phyloP scores from a whole-genome alignment of 2,329 filamentous ascomycete species.

The Verticillium nubilum region DNA sequence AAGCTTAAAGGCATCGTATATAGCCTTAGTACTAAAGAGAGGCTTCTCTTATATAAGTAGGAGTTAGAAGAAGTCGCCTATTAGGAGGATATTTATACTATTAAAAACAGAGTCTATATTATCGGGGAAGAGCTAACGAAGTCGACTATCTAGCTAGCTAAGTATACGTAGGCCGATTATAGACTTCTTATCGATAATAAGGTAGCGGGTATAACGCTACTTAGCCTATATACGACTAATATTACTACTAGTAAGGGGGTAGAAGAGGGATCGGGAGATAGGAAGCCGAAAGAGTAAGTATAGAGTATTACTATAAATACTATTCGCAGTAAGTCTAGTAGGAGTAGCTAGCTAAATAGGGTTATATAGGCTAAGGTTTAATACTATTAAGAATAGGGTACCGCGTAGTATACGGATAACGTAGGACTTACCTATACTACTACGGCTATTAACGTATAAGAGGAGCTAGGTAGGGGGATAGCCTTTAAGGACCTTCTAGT shows the following conservation, averaged over 20 bases:
- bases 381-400: neutral
- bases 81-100: neutral
- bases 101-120: neutral
- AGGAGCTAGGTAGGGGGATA: neutral
- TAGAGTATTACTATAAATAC: neutral
- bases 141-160: neutral
- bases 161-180: neutral
- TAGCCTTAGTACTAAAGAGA: neutral
- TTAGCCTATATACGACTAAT: neutral
- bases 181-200: neutral
- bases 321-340: neutral
- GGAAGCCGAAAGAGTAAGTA: neutral
- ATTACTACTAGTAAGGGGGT: neutral
- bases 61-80: neutral
- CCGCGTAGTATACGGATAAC: neutral
- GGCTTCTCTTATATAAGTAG: neutral
- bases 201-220: neutral
- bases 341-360: neutral
- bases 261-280: neutral
- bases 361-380: neutral
- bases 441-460: neutral
- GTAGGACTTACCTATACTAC: neutral
- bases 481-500: neutral
- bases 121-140: neutral
- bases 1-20: neutral